These are phyloP conservation scores for Trichoderma sp. DNA, from an alignment of 2,329 filamentous ascomycete genomes.

Conservation along the genomic window DNA sequence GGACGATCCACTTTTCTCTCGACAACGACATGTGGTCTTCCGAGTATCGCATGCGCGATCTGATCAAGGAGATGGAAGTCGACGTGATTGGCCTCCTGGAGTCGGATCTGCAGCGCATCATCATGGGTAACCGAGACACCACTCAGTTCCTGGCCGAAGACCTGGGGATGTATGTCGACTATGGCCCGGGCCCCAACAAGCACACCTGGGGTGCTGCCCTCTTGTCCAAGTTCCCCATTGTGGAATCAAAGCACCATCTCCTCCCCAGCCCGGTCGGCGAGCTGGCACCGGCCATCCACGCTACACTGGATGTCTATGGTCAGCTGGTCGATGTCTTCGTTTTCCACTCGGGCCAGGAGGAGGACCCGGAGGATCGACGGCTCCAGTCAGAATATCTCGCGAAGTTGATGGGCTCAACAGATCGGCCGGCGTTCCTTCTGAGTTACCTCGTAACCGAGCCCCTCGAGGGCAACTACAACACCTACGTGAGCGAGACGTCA, in stretches of 20 bases:
- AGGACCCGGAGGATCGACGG: constrained; percentile 88
- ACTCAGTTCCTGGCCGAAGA: constrained; percentile 96
- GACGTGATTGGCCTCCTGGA: constrained; percentile 95
- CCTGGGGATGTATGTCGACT: constrained; percentile 98
- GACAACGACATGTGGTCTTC: constrained; percentile 99
- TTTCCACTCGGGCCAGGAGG: constrained; percentile 98
- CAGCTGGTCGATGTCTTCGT: constrained; percentile 91
- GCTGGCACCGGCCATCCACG: constrained; percentile 91
- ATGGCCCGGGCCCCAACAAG: constrained; percentile 95
- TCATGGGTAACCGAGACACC: constrained; percentile 98
- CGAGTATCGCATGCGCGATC: constrained; percentile 87
- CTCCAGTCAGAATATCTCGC: constrained; percentile 85
- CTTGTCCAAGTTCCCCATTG: constrained; percentile 94
- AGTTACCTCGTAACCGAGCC: constrained; percentile 93
- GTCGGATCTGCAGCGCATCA: constrained; percentile 91
- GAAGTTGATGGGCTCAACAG: constrained; percentile 80
- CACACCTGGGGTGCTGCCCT: constrained; percentile 96
- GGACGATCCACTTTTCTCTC: constrained; percentile 97
- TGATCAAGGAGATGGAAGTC: constrained; percentile 92
- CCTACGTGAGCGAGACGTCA: constrained; percentile 80
- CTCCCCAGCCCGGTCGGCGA: constrained; percentile 92
- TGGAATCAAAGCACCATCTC: constrained; percentile 95
- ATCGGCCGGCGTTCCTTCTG: constrained; percentile 80
- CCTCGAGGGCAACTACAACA: constrained; percentile 92
- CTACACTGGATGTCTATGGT: constrained; percentile 92